These are phyloP conservation scores for Penicillium verhagenii DNA, from an alignment of 495 filamentous ascomycete species.

Conservation along the genomic window DNA sequence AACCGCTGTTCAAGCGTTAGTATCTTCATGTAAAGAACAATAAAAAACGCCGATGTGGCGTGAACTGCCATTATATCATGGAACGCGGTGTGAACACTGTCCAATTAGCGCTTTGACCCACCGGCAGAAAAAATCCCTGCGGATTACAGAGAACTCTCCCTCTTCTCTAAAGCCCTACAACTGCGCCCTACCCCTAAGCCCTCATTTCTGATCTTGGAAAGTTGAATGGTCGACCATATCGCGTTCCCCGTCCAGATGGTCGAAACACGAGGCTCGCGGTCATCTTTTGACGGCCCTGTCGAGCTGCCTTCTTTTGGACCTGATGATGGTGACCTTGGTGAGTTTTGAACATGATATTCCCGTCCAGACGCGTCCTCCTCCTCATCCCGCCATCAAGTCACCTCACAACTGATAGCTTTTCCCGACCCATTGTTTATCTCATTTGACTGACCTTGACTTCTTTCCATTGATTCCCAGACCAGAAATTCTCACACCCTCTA, in stretches of 20 bases:
- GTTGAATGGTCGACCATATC: constrained; percentile 27
- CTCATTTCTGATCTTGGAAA: constrained; percentile 54
- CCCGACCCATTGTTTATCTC: background rate
- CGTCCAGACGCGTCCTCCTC: constrained; percentile 1
- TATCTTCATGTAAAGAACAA: too few species aligned
- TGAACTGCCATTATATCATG: too few species aligned
- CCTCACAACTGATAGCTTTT: background rate
- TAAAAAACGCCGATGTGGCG: too few species aligned
- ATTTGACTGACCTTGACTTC: background rate
- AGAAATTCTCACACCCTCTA: constrained; percentile 33
- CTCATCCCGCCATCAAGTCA: background rate
- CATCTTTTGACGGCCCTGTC: constrained; percentile 34
- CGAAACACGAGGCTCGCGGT: constrained; percentile 26
- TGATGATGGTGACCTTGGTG: constrained; percentile 36
- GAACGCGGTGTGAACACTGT: constrained; percentile 1
- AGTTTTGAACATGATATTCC: constrained; percentile 18
- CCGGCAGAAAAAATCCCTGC: constrained; percentile 31
- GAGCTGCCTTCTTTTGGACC: constrained; percentile 31
- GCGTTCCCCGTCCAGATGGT: constrained; percentile 33
- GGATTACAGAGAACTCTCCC: constrained; percentile 12
- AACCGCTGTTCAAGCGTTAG: too few species aligned
- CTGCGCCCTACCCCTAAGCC: constrained; percentile 54
- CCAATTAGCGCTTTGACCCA: constrained; percentile 1
- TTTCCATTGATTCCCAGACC: constrained; percentile 4
- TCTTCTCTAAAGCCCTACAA: constrained; percentile 26